Evolutionary conservation across 345 rosid species (phyloP), one percentile per base, ranked within the genome.

Genomic region (Bruguiera sexangula): DNA sequence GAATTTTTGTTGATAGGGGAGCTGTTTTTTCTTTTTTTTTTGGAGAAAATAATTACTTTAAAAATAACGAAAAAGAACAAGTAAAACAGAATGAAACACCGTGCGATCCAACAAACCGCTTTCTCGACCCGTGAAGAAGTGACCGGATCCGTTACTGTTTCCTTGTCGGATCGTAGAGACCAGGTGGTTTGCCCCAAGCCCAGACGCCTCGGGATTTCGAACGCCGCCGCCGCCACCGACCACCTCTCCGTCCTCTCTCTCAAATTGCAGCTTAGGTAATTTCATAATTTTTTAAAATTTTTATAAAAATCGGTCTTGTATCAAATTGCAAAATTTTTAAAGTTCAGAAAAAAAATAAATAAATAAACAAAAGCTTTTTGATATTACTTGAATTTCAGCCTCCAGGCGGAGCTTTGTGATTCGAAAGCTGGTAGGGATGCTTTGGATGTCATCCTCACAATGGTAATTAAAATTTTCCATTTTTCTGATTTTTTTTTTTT

Each of bases 121-220:
- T 82, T 85, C 70, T 73, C 82, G 27, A 69, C 75, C 43, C 80
- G 85, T 5, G 95, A 86, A 62, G 96, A 85, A 78, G 78, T 78
- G 67, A 80, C 78, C 64, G 70, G 79, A 66, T 70, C 83, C 20
- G 76, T 73, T 21, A 53, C 81, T 8, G 73, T 32, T 75, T 72
- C 81, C 53, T 61, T 73, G 6, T 74, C 83, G 43, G 88, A 86
- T 20, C 74, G 75, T 24, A 73, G 81, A 60, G 83, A 83, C 77
- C 37, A 85, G 60, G 84, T 89, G 63, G 84, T 85, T 75, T 88
- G 93, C 34, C 97, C 97, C 18, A 85, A 84, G 60, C 97, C 97
- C 0, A 89, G 92, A 26, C 96, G 97, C 65, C 50, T 88, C 29
- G 84, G 84, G 62, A 66, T 73, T 7, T 65, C 72, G 1, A 67